Percentiles rank a stretch among this genome's conserved stretches.
These are phyloP conservation scores for Punica granatum DNA, from an alignment of 345 rosid species.

Conservation along the genomic window DNA sequence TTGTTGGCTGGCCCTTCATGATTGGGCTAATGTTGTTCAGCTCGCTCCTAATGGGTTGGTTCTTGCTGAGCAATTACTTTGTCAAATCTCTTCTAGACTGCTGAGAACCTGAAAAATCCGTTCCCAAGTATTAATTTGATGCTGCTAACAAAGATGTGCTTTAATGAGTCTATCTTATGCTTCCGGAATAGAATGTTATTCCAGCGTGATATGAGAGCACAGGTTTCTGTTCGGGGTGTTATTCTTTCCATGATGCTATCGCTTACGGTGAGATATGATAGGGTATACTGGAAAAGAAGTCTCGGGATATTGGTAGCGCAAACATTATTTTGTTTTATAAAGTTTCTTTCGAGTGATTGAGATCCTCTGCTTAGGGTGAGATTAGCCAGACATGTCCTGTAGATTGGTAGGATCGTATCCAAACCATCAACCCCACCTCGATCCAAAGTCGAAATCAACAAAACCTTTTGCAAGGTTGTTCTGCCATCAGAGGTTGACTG, in stretches of 20 bases:
- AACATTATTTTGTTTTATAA: too few relatives aligned
- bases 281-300: too few relatives aligned
- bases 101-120: slow-evolving; percentile 14
- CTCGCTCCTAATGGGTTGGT: slow-evolving; percentile 64
- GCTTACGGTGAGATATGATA: too few relatives aligned
- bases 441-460: too few relatives aligned
- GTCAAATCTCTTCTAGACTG: slow-evolving; percentile 43
- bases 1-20: slow-evolving; percentile 81
- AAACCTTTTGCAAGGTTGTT: background rate
- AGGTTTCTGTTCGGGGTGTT: too few relatives aligned
- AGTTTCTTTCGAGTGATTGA: too few relatives aligned
- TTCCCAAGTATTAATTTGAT: background rate
- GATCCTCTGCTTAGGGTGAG: too few relatives aligned
- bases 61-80: slow-evolving; percentile 56
- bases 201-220: background rate
- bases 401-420: too few relatives aligned
- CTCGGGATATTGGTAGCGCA: too few relatives aligned
- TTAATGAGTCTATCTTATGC: background rate
- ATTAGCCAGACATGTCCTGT: too few relatives aligned
- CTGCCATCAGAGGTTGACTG: background rate
- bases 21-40: slow-evolving; percentile 62
- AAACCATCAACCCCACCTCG: too few relatives aligned
- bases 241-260: too few relatives aligned
- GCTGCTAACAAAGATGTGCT: background rate
- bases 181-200: background rate